Evolutionary conservation across 305 asterid genomes (phyloP).

Genomic region (Stenogyne calaminthoides): DNA sequence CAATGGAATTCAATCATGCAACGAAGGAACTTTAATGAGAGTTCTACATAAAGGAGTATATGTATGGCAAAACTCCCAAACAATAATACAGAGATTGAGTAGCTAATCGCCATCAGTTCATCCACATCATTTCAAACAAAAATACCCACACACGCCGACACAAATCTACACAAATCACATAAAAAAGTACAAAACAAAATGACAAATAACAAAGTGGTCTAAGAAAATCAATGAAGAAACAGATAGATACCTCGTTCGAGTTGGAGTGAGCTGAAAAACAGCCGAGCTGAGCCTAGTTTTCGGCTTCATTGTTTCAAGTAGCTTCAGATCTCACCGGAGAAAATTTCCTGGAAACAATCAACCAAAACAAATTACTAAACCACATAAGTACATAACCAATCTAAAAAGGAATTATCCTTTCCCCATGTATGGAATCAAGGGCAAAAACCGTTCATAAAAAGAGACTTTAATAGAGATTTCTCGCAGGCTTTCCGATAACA

Average conservation of each 20-base stretch:
- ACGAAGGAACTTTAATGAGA: not conserved
- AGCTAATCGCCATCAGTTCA: conserved; percentile 26
- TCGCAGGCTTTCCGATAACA: conserved; percentile 32
- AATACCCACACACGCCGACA: conserved; percentile 3
- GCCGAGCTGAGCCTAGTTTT: conserved; percentile 70
- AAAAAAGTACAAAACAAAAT: conserved; percentile 7
- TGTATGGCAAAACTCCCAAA: conserved; percentile 26
- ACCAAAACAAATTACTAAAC: not conserved
- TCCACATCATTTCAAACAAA: conserved; percentile 3
- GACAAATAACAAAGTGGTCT: not conserved
- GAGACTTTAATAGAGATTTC: conserved; percentile 25
- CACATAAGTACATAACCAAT: conserved; percentile 17
- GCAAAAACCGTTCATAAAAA: not conserved
- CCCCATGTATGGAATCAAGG: not conserved
- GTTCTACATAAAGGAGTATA: conserved; percentile 16
- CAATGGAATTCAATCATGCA: conserved; percentile 4
- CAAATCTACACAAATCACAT: conserved; percentile 12
- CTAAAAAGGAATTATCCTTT: not conserved
- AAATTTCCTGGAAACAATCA: conserved; percentile 19
- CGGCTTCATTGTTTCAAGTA: conserved; percentile 58
- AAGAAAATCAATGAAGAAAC: conserved; percentile 4
- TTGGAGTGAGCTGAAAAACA: conserved; percentile 92
- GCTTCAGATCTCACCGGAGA: conserved; percentile 47
- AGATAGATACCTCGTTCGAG: conserved; percentile 70
- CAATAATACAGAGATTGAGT: conserved; percentile 13